Evolutionary conservation across 2,329 filamentous ascomycete genomes (phyloP).

Genomic region (Arthrocladium fulminans): DNA sequence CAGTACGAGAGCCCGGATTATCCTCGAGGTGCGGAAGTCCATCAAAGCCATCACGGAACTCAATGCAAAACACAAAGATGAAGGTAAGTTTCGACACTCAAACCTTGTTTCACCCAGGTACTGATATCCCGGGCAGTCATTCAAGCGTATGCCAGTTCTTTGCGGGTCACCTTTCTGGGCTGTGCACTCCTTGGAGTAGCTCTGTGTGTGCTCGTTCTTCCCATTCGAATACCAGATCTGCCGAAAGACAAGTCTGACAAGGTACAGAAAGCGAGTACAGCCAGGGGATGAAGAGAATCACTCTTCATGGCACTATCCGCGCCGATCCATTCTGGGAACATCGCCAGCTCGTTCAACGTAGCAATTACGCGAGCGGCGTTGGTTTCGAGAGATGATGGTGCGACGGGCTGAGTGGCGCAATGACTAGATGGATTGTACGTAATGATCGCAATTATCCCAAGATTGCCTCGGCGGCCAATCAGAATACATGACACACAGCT

Average conservation of each 20-base stretch:
- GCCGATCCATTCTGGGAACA: too few relatives aligned
- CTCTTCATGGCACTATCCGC: too few relatives aligned
- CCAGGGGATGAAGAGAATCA: background rate
- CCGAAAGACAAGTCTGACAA: background rate
- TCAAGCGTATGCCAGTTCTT: slow-evolving; percentile 17
- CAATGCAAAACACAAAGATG: slow-evolving; percentile 14
- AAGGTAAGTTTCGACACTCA: slow-evolving; percentile 12
- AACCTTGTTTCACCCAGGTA: too few relatives aligned
- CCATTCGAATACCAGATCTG: slow-evolving; percentile 15
- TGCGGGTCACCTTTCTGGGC: slow-evolving; percentile 16
- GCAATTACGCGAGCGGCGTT: too few relatives aligned
- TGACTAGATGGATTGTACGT: too few relatives aligned
- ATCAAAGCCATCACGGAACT: slow-evolving; percentile 15
- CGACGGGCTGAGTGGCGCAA: too few relatives aligned
- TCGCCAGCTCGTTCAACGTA: too few relatives aligned
- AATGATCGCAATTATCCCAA: too few relatives aligned
- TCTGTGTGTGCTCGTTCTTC: slow-evolving; percentile 13
- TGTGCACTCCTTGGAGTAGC: slow-evolving; percentile 12
- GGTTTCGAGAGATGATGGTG: too few relatives aligned
- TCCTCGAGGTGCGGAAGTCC: slow-evolving; percentile 15
- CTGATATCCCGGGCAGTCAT: slow-evolving; percentile 13
- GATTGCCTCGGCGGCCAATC: too few relatives aligned
- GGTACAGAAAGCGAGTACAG: background rate
- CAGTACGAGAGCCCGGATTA: slow-evolving; percentile 16
- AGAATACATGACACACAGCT: too few relatives aligned